Base-by-base conservation (phyloP, 257 asterid species). In the Jacaranda copaia region DNA sequence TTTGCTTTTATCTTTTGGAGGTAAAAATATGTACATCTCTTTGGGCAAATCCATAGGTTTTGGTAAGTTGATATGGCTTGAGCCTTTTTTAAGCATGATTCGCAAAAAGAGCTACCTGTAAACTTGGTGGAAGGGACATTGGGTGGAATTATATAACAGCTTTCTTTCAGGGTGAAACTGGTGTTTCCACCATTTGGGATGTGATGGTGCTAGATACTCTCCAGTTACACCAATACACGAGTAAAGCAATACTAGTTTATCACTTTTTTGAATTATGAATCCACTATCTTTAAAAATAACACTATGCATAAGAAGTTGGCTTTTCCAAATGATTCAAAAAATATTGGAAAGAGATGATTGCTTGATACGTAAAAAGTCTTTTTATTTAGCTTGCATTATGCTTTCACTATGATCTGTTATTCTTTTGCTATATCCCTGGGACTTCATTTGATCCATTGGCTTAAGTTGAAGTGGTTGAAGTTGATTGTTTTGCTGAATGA, bases 161-260 rank as follows among this genome's bases (percentile, higher is more conserved):
- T 72, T 51, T 25, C 57, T 65, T 61, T 67, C 20, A 25, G 38
- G 13, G 36, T 60, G 76, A 16, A 66, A 65, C 63, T 49, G 63
- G 61, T 64, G 59, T 78, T 52, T 38, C 46, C 61, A 60, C 61
- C 58, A 45, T 72, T 63, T 67, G 61, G 71, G 72, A 68, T 73
- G 38, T 77, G 60, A 56, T 79, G 38, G 14, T 74, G 77, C 66
- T 77, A 5, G 52, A 72, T 38, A 38, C 32, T 5, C 18, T 63
- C 20, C 53, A 13, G 43, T 53, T 61, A 25, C 74, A 2, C 19
- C 70, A 19, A 59, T 32, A 60, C 62, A 42, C 35, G 20, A 32
- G 16, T 15, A 5, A 42, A n/a, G 16, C 56, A 18, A 76, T 49
- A 6, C 59, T 53, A 53, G 6, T 20, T 60, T 46, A 61, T 15